Percentiles rank a stretch among this genome's conserved stretches.
phyloP scores from a whole-genome alignment of 257 asterid species.

The Solanum arcanum region DNA sequence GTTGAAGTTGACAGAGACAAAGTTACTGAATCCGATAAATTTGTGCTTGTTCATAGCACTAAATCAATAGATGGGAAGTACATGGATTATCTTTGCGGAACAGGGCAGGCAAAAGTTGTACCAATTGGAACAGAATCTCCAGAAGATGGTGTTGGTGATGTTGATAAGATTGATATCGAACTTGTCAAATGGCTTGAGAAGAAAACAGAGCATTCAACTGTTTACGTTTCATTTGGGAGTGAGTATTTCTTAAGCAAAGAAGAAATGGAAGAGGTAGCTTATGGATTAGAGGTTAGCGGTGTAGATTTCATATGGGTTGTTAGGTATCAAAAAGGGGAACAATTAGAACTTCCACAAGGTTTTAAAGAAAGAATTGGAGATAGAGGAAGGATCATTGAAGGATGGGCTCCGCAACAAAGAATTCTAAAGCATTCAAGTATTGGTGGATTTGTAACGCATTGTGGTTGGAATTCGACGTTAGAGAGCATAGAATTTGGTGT shows the following conservation, averaged over 20 bases:
- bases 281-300: conserved; percentile 37
- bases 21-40: background rate
- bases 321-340: conserved; percentile 25
- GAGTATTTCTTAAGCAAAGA: conserved; percentile 31
- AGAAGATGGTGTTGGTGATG: too few relatives aligned
- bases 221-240: conserved; percentile 7
- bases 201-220: conserved; percentile 17
- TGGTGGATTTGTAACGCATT: background rate
- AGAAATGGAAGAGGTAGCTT: conserved; percentile 37
- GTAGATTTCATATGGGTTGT: conserved; percentile 1
- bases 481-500: background rate
- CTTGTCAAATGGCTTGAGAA: conserved; percentile 35
- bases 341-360: conserved; percentile 12
- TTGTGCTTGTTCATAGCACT: conserved; percentile 6
- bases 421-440: background rate
- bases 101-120: background rate
- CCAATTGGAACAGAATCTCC: background rate
- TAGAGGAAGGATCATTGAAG: background rate
- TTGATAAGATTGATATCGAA: background rate
- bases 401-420: background rate
- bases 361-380: background rate
- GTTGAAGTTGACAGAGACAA: background rate
- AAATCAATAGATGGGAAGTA: background rate
- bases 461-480: background rate
- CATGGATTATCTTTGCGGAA: background rate